Evolutionary conservation across 345 rosid species (phyloP).

Genomic region (Abelmoschus esculentus): DNA sequence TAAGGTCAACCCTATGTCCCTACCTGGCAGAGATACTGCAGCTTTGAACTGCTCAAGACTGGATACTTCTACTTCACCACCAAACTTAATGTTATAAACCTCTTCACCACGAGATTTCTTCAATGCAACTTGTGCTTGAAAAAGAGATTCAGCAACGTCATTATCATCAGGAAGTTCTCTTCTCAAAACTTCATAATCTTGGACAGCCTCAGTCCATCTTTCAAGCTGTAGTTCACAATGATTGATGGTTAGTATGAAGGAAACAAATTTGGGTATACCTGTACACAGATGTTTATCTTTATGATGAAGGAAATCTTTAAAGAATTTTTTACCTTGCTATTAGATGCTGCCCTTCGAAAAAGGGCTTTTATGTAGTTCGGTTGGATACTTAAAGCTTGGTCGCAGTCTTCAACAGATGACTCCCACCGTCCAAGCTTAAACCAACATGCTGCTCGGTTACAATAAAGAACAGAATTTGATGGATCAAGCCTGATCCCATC

Average conservation of each 20-base stretch:
- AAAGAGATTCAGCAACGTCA: slow-evolving; percentile 78
- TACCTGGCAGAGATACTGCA: slow-evolving; percentile 72
- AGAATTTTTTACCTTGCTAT: slow-evolving; percentile 50
- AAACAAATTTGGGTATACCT: not conserved
- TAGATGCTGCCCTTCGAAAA: slow-evolving; percentile 80
- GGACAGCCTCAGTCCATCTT: slow-evolving; percentile 81
- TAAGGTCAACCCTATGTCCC: not conserved
- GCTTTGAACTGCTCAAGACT: slow-evolving; percentile 71
- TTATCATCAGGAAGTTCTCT: slow-evolving; percentile 72
- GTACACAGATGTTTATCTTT: not conserved
- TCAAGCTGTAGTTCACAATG: slow-evolving; percentile 47
- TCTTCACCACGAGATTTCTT: slow-evolving; percentile 90
- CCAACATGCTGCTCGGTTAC: slow-evolving; percentile 93
- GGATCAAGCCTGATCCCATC: slow-evolving; percentile 90
- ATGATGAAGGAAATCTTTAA: not conserved
- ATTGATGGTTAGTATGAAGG: slow-evolving; percentile 3
- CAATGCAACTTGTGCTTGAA: slow-evolving; percentile 86
- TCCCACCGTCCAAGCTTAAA: slow-evolving; percentile 78
- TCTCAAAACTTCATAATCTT: slow-evolving; percentile 75
- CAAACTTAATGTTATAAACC: slow-evolving; percentile 84
- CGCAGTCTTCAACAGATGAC: slow-evolving; percentile 71
- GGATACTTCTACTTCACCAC: slow-evolving; percentile 80
- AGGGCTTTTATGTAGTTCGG: slow-evolving; percentile 77
- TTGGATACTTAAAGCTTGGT: slow-evolving; percentile 57
- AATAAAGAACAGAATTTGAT: slow-evolving; percentile 62